Evolutionary conservation across 2,329 filamentous ascomycete species (phyloP), one percentile per base, ranked within the genome.

Genomic region (Pseudogymnoascus sp.): DNA sequence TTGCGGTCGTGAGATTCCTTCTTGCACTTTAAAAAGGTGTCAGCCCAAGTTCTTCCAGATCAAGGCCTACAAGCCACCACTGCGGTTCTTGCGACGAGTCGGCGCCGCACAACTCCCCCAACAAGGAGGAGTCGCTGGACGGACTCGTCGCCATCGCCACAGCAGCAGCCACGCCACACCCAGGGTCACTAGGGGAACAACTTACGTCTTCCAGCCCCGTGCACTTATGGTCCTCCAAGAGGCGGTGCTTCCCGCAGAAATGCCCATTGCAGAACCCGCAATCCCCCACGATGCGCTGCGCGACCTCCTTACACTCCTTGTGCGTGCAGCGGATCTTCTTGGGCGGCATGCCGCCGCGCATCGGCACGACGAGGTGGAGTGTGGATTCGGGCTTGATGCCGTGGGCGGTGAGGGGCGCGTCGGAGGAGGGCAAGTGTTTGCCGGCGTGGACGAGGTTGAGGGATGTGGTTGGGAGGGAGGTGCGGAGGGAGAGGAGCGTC

Each of bases 1-100:
- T 99, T 99, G 69, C 92, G 87, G 76, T 96, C 91, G 77, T 96
- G 91, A 59, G 91, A 93, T 77, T 96, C 92, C 81, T 96, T 95
- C 84, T 97, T 96, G 84, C 93, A 97, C 86, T 88, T 73, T 56
- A 21, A 8, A 62, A 38, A 11, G 46, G 16, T 23, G 56, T 60
- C 16, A 60, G 56, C 56, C 56, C 34, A 62, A 71, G 64, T 68
- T 73, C 70, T 63, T 75, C 72, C 18, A 60, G 56, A 60, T 72
- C 70, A 3, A 78, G 72, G 25, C 78, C 77, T 38, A 79, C 73
- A n/a, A 78, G 73, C 77, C 78, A 80, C 75, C 74, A 76, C 62
- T 72, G 68, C 7, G 42, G 9, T 31, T 62, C 65, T 8, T 36
- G 16, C 40, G 43, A 12, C 28, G 23, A n/a, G 21, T n/a, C 7